Base-by-base conservation (phyloP, 2,329 filamentous ascomycete species). In the Fusarium sarcochroum region DNA sequence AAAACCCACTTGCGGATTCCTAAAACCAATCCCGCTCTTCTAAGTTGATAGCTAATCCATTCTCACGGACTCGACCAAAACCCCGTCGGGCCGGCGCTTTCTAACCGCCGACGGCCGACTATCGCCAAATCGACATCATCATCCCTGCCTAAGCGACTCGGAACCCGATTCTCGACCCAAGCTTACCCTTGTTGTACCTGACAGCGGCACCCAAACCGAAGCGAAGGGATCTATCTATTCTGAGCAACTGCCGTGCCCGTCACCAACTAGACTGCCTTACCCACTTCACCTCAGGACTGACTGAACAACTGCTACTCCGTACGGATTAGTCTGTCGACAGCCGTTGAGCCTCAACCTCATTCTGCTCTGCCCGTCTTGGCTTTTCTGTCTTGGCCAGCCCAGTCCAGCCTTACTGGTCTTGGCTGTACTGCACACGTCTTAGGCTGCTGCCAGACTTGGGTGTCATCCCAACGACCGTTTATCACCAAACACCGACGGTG, bases 1-100 rank as follows among this genome's bases (percentile, higher is more conserved):
- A 55, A 41, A 20, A 56, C 51, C 57, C 57, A 62, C 55, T 61
- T 59, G 21, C 42, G 40, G 21, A 7, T 25, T 27, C 57, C 41
- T 9, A 35, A 58, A 21, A 30, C 59, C 42, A 63, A 63, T 63
- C 50, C 37, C 32, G 38, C 45, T 21, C 25, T 18, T 49, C 30
- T 13, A 42, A 57, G 42, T 57, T 63, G 45, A 42, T 47, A 32
- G 34, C 44, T 41, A 32, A 21, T 35, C n/a, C 25, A 61, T 25
- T 38, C 35, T 48, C 48, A n/a, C 54, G 54, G 54, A 54, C 37
- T 37, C 40, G 15, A 37, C 27, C 50, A 63, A 66, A 66, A 56
- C 49, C 48, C 63, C 63, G 60, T 63, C 66, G 49, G 64, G 34
- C 37, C 65, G 65, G 66, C 40, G 35, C 44, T 54, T 53, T 45